Conservation (phyloP, 2,329 filamentous ascomycete species). For the Macrophomina phaseolina region DNA sequence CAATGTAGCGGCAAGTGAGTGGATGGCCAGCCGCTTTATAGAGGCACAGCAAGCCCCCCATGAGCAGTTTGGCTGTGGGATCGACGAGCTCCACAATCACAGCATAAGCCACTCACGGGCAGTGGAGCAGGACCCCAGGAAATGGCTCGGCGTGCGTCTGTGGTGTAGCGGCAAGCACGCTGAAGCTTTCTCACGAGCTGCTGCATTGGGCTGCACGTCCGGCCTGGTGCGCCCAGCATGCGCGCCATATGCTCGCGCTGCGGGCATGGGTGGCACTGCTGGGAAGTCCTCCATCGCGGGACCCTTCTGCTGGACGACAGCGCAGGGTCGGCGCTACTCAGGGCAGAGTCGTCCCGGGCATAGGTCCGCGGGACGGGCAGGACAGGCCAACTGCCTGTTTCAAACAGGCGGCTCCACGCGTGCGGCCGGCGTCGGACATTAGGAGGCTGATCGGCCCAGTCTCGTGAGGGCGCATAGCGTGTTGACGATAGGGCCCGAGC, state of each 20-base stretch:
- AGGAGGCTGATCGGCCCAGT: slow-evolving; percentile 14
- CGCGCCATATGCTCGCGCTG: background rate
- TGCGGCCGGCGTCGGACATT: slow-evolving; percentile 24
- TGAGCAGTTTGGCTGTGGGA: slow-evolving; percentile 21
- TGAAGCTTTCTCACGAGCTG: slow-evolving; percentile 14
- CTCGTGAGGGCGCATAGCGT: slow-evolving; percentile 10
- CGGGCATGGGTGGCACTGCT: slow-evolving; percentile 9
- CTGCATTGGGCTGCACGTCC: slow-evolving; percentile 12
- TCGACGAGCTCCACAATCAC: slow-evolving; percentile 27
- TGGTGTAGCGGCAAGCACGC: background rate
- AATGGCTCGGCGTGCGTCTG: slow-evolving; percentile 10
- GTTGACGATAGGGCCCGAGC: background rate
- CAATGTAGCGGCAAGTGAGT: slow-evolving; percentile 3
- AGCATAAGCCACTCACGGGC: slow-evolving; percentile 18
- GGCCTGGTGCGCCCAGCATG: background rate
- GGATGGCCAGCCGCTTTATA: slow-evolving; percentile 7
- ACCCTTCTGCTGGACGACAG: background rate
- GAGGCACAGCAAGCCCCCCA: background rate
- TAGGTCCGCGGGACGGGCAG: background rate
- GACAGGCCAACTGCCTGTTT: slow-evolving; percentile 27
- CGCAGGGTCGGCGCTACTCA: slow-evolving; percentile 10
- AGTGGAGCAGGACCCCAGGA: slow-evolving; percentile 24
- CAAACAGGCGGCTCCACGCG: slow-evolving; percentile 26
- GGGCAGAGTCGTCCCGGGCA: background rate
- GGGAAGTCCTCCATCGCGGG: background rate